Evolutionary conservation across 768 basidiomycete genomes (phyloP), one percentile per base, ranked within the genome.

Genomic region (Boletus insuetus): DNA sequence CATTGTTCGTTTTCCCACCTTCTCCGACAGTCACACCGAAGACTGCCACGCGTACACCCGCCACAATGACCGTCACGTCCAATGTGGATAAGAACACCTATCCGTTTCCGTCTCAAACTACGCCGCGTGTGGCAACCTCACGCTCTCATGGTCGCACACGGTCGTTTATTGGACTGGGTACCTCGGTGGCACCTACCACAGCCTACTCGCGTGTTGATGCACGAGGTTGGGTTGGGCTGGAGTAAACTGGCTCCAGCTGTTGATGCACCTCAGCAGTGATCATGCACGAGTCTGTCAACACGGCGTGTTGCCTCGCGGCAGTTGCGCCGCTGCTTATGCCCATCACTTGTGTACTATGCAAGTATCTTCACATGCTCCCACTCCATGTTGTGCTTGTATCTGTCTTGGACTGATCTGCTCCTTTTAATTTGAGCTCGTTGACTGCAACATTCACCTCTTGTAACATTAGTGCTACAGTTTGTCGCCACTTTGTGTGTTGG

Each of bases 1-100:
- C 91, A 0, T 77, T 93, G 44, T 92, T 93, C 62, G 85, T 93
- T 37, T 93, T 93, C 66, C 91, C 91, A 2, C 89, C 91, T 32
- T 92, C 90, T 6, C 89, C 82, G 71, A 78, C 69, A 8, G 46
- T 83, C 78, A 45, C 63, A 75, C 58, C 59, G 31, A 29, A 62
- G 65, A 78, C 77, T 63, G 76, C 83, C 43, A 80, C 79, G 49
- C 70, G 73, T 38, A 90, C 87, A 49, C 89, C 91, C 26, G 88
- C 89, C 45, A 88, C 90, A 35, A 85, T 92, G 83, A 91, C 87
- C 37, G 74, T 93, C 51, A 89, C 83, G 43, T 87, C 89, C 56
- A 86, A 77, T 60, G 58, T 82, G 56, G 74, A 64, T 51, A 71
- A 53, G 68, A 72, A 46, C 62, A 68, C 60, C 59, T 82, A 55